Percentiles rank a stretch among this genome's conserved stretches.
Evolutionary conservation across 164 flowering plant genomes (phyloP).

Genomic region (Piper betle): DNA sequence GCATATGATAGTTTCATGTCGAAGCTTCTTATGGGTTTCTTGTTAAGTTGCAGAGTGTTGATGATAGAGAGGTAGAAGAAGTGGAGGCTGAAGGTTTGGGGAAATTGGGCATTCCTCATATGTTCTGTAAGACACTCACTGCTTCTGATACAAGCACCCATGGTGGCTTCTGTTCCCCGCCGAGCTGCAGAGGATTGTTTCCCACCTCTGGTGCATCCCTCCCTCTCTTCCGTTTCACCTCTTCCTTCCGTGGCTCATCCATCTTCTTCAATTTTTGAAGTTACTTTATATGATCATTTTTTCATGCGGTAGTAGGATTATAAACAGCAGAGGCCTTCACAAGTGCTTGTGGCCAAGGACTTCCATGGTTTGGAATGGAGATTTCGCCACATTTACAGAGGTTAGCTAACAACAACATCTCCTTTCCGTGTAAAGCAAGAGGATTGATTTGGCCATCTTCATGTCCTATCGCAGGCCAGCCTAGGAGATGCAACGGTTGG

Average conservation of each 20-base stretch:
- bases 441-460: too few relatives aligned
- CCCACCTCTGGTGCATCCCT: conserved; percentile 66
- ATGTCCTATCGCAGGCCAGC: conserved; percentile 55
- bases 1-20: too few relatives aligned
- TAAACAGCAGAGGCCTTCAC: conserved; percentile 89
- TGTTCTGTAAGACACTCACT: conserved; percentile 98
- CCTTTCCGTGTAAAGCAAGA: too few relatives aligned
- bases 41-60: conserved; percentile 24
- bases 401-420: conserved; percentile 16
- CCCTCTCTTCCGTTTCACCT: not conserved
- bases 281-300: too few relatives aligned
- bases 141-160: conserved; percentile 99
- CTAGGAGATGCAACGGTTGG: conserved; percentile 96
- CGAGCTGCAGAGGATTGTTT: conserved; percentile 99
- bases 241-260: too few relatives aligned
- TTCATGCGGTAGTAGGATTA: conserved; percentile 46
- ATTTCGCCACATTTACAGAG: conserved; percentile 90
- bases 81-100: conserved; percentile 29
- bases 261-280: too few relatives aligned
- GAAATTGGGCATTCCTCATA: conserved; percentile 66
- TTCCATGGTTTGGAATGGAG: conserved; percentile 86
- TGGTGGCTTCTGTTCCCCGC: conserved; percentile 99
- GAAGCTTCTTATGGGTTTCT: not conserved
- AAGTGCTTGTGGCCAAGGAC: conserved; percentile 94
- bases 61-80: conserved; percentile 33